Conservation (phyloP, 1,284 basidiomycete species). For the Cystobasidiaceae sp. region DNA sequence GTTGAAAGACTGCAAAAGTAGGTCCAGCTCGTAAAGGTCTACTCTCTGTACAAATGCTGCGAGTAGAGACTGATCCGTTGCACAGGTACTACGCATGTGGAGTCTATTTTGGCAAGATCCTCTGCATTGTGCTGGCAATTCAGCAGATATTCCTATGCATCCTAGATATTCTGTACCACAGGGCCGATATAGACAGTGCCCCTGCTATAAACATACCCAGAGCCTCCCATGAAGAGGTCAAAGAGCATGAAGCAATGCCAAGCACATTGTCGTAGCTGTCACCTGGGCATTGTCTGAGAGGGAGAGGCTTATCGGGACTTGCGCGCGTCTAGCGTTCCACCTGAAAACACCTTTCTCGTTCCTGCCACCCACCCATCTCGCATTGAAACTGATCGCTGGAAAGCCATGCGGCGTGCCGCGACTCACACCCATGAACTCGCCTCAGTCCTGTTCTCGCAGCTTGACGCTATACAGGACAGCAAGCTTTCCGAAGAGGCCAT, state of each 20-base stretch:
- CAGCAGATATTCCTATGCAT: conserved; percentile 48
- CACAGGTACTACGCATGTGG: conserved; percentile 49
- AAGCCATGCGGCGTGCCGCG: background rate
- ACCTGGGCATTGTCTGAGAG: too few relatives aligned
- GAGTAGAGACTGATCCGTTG: background rate
- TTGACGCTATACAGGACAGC: background rate
- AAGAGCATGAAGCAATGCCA: too few relatives aligned
- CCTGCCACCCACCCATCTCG: too few relatives aligned
- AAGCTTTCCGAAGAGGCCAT: conserved; percentile 19
- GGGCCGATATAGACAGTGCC: conserved; percentile 46
- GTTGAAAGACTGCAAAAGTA: conserved; percentile 68
- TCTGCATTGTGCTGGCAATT: conserved; percentile 51
- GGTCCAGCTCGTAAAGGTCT: too few relatives aligned
- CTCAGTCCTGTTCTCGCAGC: conserved; percentile 11
- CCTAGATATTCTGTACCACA: conserved; percentile 45
- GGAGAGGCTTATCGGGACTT: too few relatives aligned
- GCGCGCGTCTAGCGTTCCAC: too few relatives aligned
- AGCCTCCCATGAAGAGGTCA: too few relatives aligned
- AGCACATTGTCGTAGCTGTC: too few relatives aligned
- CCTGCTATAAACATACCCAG: conserved; percentile 32
- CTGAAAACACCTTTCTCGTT: too few relatives aligned
- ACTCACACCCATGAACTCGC: background rate
- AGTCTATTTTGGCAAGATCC: conserved; percentile 49
- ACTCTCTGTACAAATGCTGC: conserved; percentile 6
- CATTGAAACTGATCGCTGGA: too few relatives aligned